A percentile compares a stretch with the other conserved stretches of the same genome.
phyloP scores from a whole-genome alignment of 495 filamentous ascomycete genomes.

The Penicillium longicatenatum region DNA sequence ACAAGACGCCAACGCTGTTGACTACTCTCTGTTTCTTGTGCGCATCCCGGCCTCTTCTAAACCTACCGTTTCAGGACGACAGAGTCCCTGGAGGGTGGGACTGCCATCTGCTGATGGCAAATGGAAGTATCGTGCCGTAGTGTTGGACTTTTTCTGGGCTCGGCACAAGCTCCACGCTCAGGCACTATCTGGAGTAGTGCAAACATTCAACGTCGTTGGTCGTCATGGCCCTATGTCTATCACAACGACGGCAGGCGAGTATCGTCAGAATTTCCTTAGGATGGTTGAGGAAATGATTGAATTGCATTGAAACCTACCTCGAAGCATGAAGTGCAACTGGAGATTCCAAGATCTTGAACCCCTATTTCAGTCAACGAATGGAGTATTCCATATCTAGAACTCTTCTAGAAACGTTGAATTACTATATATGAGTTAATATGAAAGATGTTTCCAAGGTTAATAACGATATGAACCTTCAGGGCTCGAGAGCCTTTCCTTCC shows the following conservation, averaged over 20 bases:
- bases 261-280: slow-evolving; percentile 61
- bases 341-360: neutral
- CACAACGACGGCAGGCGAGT: slow-evolving; percentile 66
- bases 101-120: slow-evolving; percentile 58
- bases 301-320: slow-evolving; percentile 31
- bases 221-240: slow-evolving; percentile 68
- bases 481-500: too few species aligned
- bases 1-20: slow-evolving; percentile 60
- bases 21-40: slow-evolving; percentile 70
- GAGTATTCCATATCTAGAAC: too few species aligned
- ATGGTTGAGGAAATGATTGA: slow-evolving; percentile 62
- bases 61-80: slow-evolving; percentile 23
- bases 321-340: neutral
- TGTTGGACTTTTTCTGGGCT: slow-evolving; percentile 74
- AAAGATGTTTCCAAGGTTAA: too few species aligned
- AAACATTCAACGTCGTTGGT: slow-evolving; percentile 59
- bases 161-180: slow-evolving; percentile 64
- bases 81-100: slow-evolving; percentile 57
- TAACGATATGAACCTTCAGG: too few species aligned
- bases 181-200: slow-evolving; percentile 62
- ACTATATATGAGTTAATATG: too few species aligned
- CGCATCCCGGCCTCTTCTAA: slow-evolving; percentile 50
- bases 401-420: too few species aligned
- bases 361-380: neutral
- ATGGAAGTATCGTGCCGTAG: slow-evolving; percentile 61